Evolutionary conservation across 148 eudicot species (phyloP), one percentile per base, ranked within the genome.

Genomic region (Rhododendron molle): DNA sequence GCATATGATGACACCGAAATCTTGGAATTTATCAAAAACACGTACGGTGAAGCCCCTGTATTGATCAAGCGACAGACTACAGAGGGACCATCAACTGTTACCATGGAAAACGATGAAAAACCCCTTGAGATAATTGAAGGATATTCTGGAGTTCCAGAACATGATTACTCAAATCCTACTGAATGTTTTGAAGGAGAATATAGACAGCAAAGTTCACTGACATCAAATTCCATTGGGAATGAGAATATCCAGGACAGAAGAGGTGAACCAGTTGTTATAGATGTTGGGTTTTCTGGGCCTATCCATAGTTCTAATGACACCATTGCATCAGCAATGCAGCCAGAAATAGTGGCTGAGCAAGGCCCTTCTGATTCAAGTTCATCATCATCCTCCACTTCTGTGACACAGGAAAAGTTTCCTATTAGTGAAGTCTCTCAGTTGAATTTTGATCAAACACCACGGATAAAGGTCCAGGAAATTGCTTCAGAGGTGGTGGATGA

Each of bases 321-420:
- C 30, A 74, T 38, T 84, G 52, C 81, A 74, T 76, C 67, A 38
- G 26, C 10, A 26, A 78, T 13, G 81, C 72, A 49, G 11, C 80
- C 34, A 50, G 83, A 83, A 23, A 47, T 50, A 15, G 79, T 79
- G 16, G 74, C 80, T 78, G 88, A 71, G 71, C 67, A 56, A n/a
- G 81, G 84, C 46, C 86, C 60, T 67, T 49, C 58, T 34, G 23
- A 71, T 72, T 81, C 88, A 79, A 87, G 84, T 72, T 87, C 84
- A 5, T 71, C 80, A 2, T 50, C 86, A 9, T 80, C 88, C 44
- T 11, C 86, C 18, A 52, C 36, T 28, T 83, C 83, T 23, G 18
- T 38, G 52, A 40, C 67, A 10, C 34, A 23, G 74, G 80, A 23
- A 50, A 36, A 73, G 13, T 60, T n/a, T 15, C 50, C 47, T 11